These are phyloP conservation scores for Rhododendron vialii DNA, from an alignment of 148 eudicot species.

Conservation along the genomic window DNA sequence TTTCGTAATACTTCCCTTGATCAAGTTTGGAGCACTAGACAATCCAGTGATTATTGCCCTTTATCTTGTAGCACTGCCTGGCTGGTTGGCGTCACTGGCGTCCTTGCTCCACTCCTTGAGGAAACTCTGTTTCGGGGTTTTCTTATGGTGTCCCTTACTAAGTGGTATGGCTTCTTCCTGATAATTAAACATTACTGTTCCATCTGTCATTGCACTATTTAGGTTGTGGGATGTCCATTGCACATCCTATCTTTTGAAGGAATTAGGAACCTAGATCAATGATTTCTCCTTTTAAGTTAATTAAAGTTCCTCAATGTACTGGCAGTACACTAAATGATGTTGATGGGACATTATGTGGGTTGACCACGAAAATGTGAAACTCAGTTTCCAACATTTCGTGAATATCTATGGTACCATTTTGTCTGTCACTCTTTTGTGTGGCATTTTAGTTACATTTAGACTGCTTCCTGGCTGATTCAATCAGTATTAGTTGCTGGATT, in stretches of 20 bases:
- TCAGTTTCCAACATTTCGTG: not conserved
- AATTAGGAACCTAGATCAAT: not conserved
- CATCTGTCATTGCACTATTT: not conserved
- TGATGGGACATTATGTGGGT: not conserved
- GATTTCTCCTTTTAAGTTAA: not conserved
- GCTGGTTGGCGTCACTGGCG: slow-evolving; percentile 74
- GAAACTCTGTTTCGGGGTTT: slow-evolving; percentile 95
- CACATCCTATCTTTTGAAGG: not conserved
- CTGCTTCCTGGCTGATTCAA: not conserved
- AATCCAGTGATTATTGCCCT: not conserved
- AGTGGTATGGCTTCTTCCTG: slow-evolving; percentile 49
- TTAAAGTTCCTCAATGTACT: not conserved
- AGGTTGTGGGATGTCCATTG: not conserved
- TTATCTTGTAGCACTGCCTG: slow-evolving; percentile 68
- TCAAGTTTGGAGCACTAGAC: not conserved
- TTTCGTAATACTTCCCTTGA: not conserved
- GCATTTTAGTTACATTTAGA: not conserved
- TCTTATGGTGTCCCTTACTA: slow-evolving; percentile 81
- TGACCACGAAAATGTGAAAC: not conserved
- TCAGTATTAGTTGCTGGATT: not conserved
- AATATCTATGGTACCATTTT: not conserved
- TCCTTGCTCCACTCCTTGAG: slow-evolving; percentile 95
- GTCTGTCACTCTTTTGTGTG: not conserved
- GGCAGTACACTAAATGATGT: not conserved
- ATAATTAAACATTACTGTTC: not conserved